Evolutionary conservation across 352 stramenopile genomes (phyloP), one percentile per base, ranked within the genome.

Genomic region (Pythium rhizo-oryzae): DNA sequence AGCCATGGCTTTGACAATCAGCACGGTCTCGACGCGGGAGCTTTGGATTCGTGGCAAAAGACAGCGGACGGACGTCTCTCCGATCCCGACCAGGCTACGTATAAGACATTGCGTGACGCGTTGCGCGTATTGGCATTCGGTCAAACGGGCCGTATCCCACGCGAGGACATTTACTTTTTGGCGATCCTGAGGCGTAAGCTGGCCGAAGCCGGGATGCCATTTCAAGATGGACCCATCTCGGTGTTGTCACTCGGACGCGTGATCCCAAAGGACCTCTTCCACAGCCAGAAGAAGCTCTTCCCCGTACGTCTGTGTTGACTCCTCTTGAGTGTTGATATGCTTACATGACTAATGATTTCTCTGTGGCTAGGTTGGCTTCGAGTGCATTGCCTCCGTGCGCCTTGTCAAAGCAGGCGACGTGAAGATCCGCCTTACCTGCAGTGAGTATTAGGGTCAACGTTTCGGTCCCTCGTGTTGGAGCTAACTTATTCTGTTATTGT

Each of bases 231-330:
- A 28, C 83, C 87, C 4, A 92, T 95, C 44, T 60, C 70, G 16
- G 81, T 95, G 9, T 8, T 78, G 19, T 44, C 74, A 15, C 58
- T 93, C 28, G 87, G 87, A 1, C 53, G 64, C 8, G 69, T 91
- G 2, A 60, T 89, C 15, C 81, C 85, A 4, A 87, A 91, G 49
- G 69, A 84, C 33, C 73, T 85, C 4, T 94, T 89, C 70, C 90
- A 87, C 61, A 92, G 79, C 24, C 80, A 75, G 37, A 91, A 92
- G 65, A 91, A 91, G 52, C 68, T 95, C 4, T 94, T 93, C 61
- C 85, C 87, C 33, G 82, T 92, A 51, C 28, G 75, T 65, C 13
- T 11, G 9, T 8, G 23, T 11, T 37, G 6, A 33, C 28, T 33
- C 2, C 28, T 7, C 28, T 33, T 7, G 54, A 11, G 30, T 43